These are phyloP conservation scores for Geotrichum histeridarum DNA, from an alignment of 1,139 yeast genomes.

Conservation along the genomic window DNA sequence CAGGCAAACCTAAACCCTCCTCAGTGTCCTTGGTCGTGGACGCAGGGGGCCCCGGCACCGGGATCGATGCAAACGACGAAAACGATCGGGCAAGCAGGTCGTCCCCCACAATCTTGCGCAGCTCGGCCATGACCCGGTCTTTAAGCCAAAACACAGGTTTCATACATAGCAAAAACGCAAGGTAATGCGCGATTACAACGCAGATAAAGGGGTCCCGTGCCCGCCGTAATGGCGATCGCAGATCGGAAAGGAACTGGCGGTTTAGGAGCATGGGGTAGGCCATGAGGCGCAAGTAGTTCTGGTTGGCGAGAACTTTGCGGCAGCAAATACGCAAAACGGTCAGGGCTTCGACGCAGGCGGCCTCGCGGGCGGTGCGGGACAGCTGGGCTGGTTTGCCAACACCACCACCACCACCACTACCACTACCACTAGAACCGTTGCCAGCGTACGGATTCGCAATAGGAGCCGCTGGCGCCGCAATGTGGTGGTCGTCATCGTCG, in stretches of 20 bases:
- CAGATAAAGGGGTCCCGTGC: conserved; percentile 5
- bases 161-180: neutral
- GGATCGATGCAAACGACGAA: too few relatives aligned
- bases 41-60: too few relatives aligned
- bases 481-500: too few relatives aligned
- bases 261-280: conserved; percentile 7
- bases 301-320: conserved; percentile 6
- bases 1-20: too few relatives aligned
- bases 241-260: conserved; percentile 1
- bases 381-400: too few relatives aligned
- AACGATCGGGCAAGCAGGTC: too few relatives aligned
- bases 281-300: neutral
- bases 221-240: neutral
- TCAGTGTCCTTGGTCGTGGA: too few relatives aligned
- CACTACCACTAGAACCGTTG: neutral
- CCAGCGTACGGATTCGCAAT: too few relatives aligned
- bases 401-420: too few relatives aligned
- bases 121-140: conserved; percentile 5
- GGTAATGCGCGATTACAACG: conserved; percentile 1
- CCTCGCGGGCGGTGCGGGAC: neutral
- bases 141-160: conserved; percentile 5
- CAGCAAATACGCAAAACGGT: conserved; percentile 2
- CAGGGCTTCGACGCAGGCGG: neutral
- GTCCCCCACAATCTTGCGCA: neutral
- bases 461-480: too few relatives aligned